Evolutionary conservation across 306 rosid species (phyloP).

Genomic region (Cicer bijugum): DNA sequence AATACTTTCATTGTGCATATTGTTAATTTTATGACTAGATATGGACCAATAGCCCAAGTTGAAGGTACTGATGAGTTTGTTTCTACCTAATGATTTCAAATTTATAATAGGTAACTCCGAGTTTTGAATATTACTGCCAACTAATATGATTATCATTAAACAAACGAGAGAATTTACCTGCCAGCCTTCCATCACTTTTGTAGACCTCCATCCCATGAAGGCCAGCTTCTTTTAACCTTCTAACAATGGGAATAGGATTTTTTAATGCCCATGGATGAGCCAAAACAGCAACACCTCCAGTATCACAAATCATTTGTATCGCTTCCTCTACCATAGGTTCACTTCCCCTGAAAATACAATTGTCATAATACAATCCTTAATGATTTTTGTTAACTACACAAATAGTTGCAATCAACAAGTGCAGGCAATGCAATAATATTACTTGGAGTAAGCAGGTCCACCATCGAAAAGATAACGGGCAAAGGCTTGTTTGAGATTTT

Average conservation of each 20-base stretch:
- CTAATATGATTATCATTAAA: neutral
- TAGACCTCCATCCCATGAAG: conserved; percentile 96
- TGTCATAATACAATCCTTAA: conserved; percentile 20
- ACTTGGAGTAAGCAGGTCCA: conserved; percentile 97
- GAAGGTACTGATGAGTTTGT: neutral
- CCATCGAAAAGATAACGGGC: conserved; percentile 87
- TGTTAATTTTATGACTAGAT: neutral
- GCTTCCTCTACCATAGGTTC: conserved; percentile 89
- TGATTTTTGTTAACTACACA: conserved; percentile 12
- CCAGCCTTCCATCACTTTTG: conserved; percentile 85
- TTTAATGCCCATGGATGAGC: conserved; percentile 99
- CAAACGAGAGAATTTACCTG: conserved; percentile 56
- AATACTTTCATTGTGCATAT: conserved; percentile 12
- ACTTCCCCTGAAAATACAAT: conserved; percentile 74
- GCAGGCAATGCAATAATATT: conserved; percentile 50
- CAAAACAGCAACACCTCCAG: conserved; percentile 91
- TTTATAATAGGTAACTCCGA: neutral
- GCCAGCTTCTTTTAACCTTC: conserved; percentile 87
- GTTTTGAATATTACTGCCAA: neutral
- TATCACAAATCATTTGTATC: conserved; percentile 69
- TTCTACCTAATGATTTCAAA: neutral
- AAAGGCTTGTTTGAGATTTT: conserved; percentile 90
- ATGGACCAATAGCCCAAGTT: conserved; percentile 5
- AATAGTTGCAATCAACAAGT: conserved; percentile 29
- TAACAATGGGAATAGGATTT: conserved; percentile 67